Evolutionary conservation across 2,329 filamentous ascomycete species (phyloP).

Genomic region (Fusarium equiseti): DNA sequence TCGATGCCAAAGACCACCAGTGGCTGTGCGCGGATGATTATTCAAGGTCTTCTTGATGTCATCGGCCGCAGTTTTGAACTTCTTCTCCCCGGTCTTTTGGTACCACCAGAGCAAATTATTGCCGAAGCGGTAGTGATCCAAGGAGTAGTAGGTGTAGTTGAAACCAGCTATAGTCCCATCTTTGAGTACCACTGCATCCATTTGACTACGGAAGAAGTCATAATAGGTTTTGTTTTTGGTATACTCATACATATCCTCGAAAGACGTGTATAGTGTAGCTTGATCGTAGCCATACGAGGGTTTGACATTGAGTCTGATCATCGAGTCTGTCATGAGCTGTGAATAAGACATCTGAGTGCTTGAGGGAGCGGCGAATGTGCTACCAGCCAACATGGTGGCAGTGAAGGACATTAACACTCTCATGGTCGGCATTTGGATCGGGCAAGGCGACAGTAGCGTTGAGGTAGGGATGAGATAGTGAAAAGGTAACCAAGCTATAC

Average conservation of each 20-base stretch:
- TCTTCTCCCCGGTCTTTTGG: constrained; percentile 57
- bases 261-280: constrained; percentile 61
- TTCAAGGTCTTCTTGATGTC: constrained; percentile 60
- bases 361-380: background rate
- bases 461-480: background rate
- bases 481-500: background rate
- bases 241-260: constrained; percentile 59
- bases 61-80: constrained; percentile 62
- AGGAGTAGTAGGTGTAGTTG: constrained; percentile 60
- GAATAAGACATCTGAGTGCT: constrained; percentile 44
- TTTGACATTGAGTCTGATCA: constrained; percentile 56
- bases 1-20: constrained; percentile 66
- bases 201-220: constrained; percentile 58
- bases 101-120: constrained; percentile 65
- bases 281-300: constrained; percentile 58
- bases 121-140: constrained; percentile 65
- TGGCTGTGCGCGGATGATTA: constrained; percentile 60
- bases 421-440: background rate
- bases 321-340: constrained; percentile 60
- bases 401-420: background rate
- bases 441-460: background rate
- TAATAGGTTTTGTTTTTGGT: constrained; percentile 58
- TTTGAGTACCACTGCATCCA: constrained; percentile 59
- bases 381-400: background rate
- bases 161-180: constrained; percentile 60